phyloP scores from a whole-genome alignment of 148 eudicot genomes.

The Rhododendron vialii region DNA sequence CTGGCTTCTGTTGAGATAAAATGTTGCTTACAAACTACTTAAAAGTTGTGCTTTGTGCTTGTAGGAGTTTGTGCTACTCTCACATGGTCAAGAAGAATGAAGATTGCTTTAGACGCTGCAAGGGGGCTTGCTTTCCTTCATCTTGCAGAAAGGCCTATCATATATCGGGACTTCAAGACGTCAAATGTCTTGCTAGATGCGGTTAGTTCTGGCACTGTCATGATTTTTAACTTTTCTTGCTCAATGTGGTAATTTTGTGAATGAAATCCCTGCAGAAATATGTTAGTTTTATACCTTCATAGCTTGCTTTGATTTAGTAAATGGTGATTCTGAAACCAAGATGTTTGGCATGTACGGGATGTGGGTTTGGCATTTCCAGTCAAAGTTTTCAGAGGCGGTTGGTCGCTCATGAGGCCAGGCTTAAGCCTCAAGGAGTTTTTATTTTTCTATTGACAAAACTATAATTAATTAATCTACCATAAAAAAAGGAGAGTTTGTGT shows the following conservation, averaged over 20 bases:
- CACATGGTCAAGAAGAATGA: conserved; percentile 76
- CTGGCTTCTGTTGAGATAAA: background rate
- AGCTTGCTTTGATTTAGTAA: background rate
- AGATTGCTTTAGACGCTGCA: conserved; percentile 82
- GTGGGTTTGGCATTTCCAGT: background rate
- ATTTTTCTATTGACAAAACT: background rate
- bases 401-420: background rate
- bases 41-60: conserved; percentile 10
- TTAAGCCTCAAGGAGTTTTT: background rate
- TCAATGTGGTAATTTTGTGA: background rate
- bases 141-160: conserved; percentile 58
- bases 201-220: conserved; percentile 35
- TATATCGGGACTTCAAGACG: conserved; percentile 85
- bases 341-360: background rate
- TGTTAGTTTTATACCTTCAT: background rate
- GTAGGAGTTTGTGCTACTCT: conserved; percentile 66
- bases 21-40: background rate
- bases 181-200: conserved; percentile 75
- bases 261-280: background rate
- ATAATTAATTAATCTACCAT: background rate
- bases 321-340: background rate
- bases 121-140: conserved; percentile 86
- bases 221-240: background rate
- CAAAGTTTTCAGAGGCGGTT: background rate
- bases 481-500: background rate